Conservation (phyloP, 2,329 filamentous ascomycete species). For the Xylariaceae sp. region DNA sequence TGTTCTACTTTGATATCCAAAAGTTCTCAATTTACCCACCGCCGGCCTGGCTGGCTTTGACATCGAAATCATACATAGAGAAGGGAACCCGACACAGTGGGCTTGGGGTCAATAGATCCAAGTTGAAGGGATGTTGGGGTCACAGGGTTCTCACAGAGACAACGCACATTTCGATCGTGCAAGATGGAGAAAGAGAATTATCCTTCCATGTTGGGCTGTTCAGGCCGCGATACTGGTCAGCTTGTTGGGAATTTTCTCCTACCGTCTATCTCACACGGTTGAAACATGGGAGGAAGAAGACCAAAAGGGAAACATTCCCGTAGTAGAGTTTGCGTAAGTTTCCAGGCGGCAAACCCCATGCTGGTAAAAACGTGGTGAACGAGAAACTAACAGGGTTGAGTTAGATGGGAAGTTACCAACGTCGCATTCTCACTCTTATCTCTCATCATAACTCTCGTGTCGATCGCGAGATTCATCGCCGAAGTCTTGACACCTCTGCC, state of each 20-base stretch:
- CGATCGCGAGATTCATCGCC: slow-evolving; percentile 43
- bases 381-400: background rate
- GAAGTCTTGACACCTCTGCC: slow-evolving; percentile 53
- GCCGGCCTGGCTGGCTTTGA: no score
- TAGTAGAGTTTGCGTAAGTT: slow-evolving; percentile 50
- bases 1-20: no score
- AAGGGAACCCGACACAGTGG: background rate
- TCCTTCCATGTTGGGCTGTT: slow-evolving; percentile 48
- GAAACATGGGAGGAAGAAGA: slow-evolving; percentile 40
- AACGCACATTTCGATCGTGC: slow-evolving; percentile 51
- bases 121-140: slow-evolving; percentile 32
- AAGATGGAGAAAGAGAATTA: slow-evolving; percentile 45
- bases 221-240: slow-evolving; percentile 44
- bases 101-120: background rate
- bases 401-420: slow-evolving; percentile 52
- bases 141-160: slow-evolving; percentile 45
- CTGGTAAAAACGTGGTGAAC: no score
- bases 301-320: slow-evolving; percentile 36
- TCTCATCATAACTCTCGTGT: slow-evolving; percentile 43
- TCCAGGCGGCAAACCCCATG: background rate
- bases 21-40: no score
- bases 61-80: background rate
- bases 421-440: slow-evolving; percentile 46
- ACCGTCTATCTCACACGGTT: slow-evolving; percentile 47
- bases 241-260: slow-evolving; percentile 50